phyloP scores from a whole-genome alignment of 2,329 filamentous ascomycete genomes.

The Dactylella cylindrospora region DNA sequence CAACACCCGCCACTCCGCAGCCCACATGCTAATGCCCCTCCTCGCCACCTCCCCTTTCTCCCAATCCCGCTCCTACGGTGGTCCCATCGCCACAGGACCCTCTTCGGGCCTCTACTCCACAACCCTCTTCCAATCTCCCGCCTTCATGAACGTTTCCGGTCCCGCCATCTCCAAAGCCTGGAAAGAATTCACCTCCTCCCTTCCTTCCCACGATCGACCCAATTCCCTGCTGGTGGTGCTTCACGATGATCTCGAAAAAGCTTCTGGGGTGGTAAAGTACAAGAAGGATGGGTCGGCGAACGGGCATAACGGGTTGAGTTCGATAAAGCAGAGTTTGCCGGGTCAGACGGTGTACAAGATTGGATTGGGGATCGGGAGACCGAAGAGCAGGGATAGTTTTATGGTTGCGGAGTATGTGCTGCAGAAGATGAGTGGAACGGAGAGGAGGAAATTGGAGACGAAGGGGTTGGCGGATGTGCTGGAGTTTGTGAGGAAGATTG shows the following conservation, averaged over 20 bases:
- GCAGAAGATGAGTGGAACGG: slow-evolving; percentile 61
- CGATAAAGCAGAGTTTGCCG: slow-evolving; percentile 61
- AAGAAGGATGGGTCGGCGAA: slow-evolving; percentile 66
- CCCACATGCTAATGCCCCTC: slow-evolving; percentile 72
- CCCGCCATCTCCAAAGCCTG: slow-evolving; percentile 68
- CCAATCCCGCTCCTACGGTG: slow-evolving; percentile 55
- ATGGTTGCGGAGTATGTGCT: slow-evolving; percentile 79
- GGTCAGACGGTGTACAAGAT: slow-evolving; percentile 57
- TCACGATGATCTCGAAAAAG: slow-evolving; percentile 82
- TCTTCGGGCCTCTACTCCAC: slow-evolving; percentile 53
- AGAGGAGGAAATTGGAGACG: slow-evolving; percentile 59
- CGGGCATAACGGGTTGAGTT: slow-evolving; percentile 76
- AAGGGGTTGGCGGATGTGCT: slow-evolving; percentile 60
- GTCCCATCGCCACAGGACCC: slow-evolving; percentile 56
- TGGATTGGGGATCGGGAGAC: slow-evolving; percentile 84
- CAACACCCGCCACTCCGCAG: slow-evolving; percentile 81
- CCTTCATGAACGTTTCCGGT: slow-evolving; percentile 83
- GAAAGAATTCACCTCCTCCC: slow-evolving; percentile 55
- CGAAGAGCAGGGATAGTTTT: slow-evolving; percentile 65
- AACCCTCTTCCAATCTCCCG: slow-evolving; percentile 72
- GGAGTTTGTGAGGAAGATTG: slow-evolving; percentile 56
- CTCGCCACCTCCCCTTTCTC: slow-evolving; percentile 60
- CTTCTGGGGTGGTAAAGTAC: slow-evolving; percentile 67
- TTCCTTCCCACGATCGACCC: slow-evolving; percentile 47
- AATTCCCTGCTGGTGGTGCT: slow-evolving; percentile 68